Conservation (phyloP, 2,329 filamentous ascomycete species). For the Falciphora oryzae region DNA sequence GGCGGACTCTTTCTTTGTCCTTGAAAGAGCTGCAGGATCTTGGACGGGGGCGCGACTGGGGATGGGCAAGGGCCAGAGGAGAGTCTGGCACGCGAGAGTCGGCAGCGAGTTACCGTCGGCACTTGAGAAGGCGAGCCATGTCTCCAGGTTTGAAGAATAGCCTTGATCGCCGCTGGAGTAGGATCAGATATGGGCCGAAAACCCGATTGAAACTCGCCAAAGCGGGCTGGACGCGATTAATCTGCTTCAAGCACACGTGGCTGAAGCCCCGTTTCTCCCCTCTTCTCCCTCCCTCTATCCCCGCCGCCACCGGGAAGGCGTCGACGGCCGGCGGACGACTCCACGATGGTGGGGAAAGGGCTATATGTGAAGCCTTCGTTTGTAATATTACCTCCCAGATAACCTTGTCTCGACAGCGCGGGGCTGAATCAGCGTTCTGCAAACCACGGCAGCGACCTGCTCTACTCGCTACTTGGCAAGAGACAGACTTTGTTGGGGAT, state of each 20-base stretch:
- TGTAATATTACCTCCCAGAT: neutral
- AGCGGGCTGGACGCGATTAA: neutral
- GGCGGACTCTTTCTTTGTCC: neutral
- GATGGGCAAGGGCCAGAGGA: too few species aligned
- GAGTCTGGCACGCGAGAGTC: neutral
- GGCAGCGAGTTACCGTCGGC: neutral
- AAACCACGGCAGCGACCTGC: neutral
- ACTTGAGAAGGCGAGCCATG: neutral
- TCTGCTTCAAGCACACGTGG: too few species aligned
- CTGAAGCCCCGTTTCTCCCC: too few species aligned
- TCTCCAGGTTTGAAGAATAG: neutral
- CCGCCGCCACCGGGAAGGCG: too few species aligned
- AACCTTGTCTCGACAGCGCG: neutral
- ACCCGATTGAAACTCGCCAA: too few species aligned
- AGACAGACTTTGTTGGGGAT: too few species aligned
- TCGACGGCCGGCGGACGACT: too few species aligned
- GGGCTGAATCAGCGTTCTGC: too few species aligned
- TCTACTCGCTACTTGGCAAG: too few species aligned
- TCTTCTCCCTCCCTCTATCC: neutral
- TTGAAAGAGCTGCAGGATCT: neutral
- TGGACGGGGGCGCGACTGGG: too few species aligned
- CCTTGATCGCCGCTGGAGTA: neutral
- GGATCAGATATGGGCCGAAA: neutral
- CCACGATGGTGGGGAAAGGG: too few species aligned
- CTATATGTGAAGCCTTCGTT: neutral